Base-by-base conservation (phyloP, 148 eudicot species). In the Linanthus parryae region DNA sequence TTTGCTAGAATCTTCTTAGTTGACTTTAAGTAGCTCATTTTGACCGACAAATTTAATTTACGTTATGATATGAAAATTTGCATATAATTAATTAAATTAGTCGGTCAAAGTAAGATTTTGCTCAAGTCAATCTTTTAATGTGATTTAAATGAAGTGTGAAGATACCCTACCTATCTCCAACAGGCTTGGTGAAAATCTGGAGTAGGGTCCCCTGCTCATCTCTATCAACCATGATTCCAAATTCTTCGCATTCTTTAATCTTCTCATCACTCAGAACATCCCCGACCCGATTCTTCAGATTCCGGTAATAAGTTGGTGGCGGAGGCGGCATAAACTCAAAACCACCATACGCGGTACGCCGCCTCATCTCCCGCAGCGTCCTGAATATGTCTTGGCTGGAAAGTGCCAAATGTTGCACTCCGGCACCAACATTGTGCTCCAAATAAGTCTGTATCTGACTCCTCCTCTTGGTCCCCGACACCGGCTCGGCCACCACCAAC, bases 251-350 rank as follows among this genome's bases (percentile, higher is more conserved):
- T 61, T 79, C 84, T 56, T 69, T 70, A 40, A 88, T 84, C 77
- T 88, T 84, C 43, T 77, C 84, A 53, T 84, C 87, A 22, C 37
- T 84, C 58, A 88, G 27, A 25, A 84, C 84, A 66, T 67, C 87
- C 2, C 66, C 82, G 3, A 31, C 84, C 49, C 97, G 52, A 14
- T 36, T 62, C 79, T 74, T 85, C 68, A 88, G 22, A 33, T 82
- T 82, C 66, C 39, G 61, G 45, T 88, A 88, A 57, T 88, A 88
- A 7, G 90, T 88, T 13, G 87, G 87, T 0, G 96, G 96, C 7
- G 96, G 96, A 11, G 84, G 31, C 15, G 97, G 97, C 97, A 88
- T 84, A 54, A 88, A 88, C 75, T 88, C 97, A 26, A 88, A 88
- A 37, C 94, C 94, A 17, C 97, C 94, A 13, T 82, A 15, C 7